These are phyloP conservation scores for Nidula microcarpa DNA, from an alignment of 768 basidiomycete species.

Conservation along the genomic window DNA sequence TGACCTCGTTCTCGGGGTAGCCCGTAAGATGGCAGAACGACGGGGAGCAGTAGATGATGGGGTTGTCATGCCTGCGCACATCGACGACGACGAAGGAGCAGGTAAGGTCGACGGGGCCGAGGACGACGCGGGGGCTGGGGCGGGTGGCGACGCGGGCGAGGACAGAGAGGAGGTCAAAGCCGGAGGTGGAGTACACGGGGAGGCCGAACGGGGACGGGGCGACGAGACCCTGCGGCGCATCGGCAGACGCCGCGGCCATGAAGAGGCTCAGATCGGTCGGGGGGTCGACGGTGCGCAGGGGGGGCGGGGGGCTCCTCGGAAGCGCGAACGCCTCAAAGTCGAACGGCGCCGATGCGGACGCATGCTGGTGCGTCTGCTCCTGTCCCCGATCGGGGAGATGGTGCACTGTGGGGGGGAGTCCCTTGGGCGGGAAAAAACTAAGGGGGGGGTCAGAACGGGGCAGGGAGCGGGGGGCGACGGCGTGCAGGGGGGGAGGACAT, in stretches of 20 bases:
- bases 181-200: conserved; percentile 84
- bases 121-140: conserved; percentile 65
- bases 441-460: not conserved
- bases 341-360: conserved; percentile 18
- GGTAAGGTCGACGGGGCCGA: conserved; percentile 91
- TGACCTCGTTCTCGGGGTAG: conserved; percentile 68
- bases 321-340: conserved; percentile 12
- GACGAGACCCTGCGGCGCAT: not conserved
- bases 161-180: conserved; percentile 86
- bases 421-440: not conserved
- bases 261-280: not conserved
- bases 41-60: conserved; percentile 90
- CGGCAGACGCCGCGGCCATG: not conserved
- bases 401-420: not conserved
- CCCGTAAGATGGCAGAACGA: conserved; percentile 78
- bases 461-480: not conserved
- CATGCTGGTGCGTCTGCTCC: conserved; percentile 2
- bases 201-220: conserved; percentile 30
- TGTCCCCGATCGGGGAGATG: conserved; percentile 2
- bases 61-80: conserved; percentile 72
- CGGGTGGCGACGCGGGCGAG: conserved; percentile 75
- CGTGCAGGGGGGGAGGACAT: not conserved
- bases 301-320: conserved; percentile 2
- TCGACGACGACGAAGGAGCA: conserved; percentile 94
- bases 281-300: not conserved